Base-by-base conservation (phyloP, 1,284 basidiomycete species). In the Trichosporon faecale region DNA sequence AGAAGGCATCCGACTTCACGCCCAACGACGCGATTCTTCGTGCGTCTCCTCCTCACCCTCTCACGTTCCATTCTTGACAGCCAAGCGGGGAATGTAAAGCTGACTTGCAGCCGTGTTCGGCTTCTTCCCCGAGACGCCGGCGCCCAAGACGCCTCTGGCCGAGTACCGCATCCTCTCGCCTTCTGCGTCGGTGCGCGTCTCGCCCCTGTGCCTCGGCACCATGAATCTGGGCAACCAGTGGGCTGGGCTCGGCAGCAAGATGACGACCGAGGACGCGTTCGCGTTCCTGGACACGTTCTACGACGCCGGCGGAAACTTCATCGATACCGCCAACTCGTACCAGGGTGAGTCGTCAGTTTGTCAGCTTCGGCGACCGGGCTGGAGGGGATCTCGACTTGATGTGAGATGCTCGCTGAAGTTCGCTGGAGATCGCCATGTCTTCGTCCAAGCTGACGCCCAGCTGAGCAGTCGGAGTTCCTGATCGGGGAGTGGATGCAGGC, bases 121-220 rank as follows among this genome's bases (percentile, higher is more conserved):
- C 1, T 21, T 61, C 18, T 31, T 61, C 9, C 57, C 57, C 27
- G 18, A n/a, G 12, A 3, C 57, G 1, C 2, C 25, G 3, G 14
- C 25, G 27, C 57, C 57, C 57, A 33, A 29, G 27, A 29, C 27
- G 3, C 27, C 63, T 33, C 75, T 85, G 35, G 77, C 73, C 2
- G 78, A 82, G 67, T 84, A 85, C 73, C 21, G 46, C 21, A 21
- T 52, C 3, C 46, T 52, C 4, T 16, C 46, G 46, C 46, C 46
- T 2, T 80, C 79, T 25, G 84, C 84, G 11, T 83, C 84, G 12
- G 74, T 78, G 31, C 72, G 80, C 31, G 86, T 87, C 44, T 87
- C 86, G 6, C 87, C 86, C 0, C 77, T 87, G 12, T 83, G 81
- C 71, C 80, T 88, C 9, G 87, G 87, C 14, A 85, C 83, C 9